Base-by-base conservation (phyloP, 2,329 filamentous ascomycete genomes). In the Sporothrix pallida region DNA sequence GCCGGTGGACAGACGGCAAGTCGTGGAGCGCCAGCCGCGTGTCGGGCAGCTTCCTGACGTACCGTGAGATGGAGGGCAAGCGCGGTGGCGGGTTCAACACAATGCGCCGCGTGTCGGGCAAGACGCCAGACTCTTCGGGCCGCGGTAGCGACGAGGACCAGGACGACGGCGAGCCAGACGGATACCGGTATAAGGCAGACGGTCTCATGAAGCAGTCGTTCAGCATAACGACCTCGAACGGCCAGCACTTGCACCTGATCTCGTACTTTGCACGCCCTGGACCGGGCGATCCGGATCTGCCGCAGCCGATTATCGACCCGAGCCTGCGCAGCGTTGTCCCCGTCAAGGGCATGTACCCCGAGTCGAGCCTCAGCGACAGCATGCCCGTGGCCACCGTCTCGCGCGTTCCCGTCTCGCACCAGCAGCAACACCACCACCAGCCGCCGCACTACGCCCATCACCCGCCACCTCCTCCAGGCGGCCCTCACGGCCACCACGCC, bases 161-260 rank as follows among this genome's bases (percentile, higher is more conserved):
- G 68, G 92, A 94, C 76, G 91, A 93, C 72, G 92, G 90, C 78
- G 94, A 97, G 79, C 93, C 93, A 0, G 94, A 97, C 81, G 94
- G 94, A 58, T 97, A 97, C 82, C 87, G 94, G 76, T 97, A 97
- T 84, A 99, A 98, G 86, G 93, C 92, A 10, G 96, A 99, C 79
- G 96, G 96, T 0, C 88, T 99, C 3, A 98, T 98, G 94, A 99
- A 99, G 88, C 96, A 99, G 83, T 98, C 96, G 0, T 99, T 98
- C 87, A 98, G 95, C 84, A 98, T 99, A 83, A 98, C 95, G 26
- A 98, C 96, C 0, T 94, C 93, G 1, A 91, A 87, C 52, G 79
- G 94, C 77, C 94, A 98, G 79, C 96, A 98, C 81, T 90, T 99
- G 1, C 96, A 99, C 83, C 88, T 99, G 70, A 99, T 99, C 83